These are phyloP conservation scores for Nakazawaea populi DNA, from an alignment of 805 yeast genomes.

Conservation along the genomic window DNA sequence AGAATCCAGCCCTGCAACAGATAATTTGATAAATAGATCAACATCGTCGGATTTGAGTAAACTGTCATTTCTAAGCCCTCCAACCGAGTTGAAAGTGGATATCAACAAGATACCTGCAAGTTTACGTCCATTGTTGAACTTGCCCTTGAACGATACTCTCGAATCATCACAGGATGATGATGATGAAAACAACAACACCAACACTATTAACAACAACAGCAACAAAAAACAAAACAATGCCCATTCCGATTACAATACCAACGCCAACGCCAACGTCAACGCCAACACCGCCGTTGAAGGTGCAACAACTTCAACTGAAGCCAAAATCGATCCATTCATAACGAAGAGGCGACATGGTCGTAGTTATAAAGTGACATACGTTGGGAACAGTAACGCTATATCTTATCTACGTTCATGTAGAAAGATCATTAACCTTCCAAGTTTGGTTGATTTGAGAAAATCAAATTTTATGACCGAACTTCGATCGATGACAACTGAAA, in stretches of 20 bases:
- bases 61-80: slow-evolving; percentile 2
- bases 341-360: background rate
- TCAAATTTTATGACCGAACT: background rate
- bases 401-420: background rate
- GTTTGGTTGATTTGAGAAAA: background rate
- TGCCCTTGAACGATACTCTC: slow-evolving; percentile 7
- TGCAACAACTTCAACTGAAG: background rate
- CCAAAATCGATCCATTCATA: background rate
- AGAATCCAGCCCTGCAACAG: background rate
- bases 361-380: background rate
- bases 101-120: slow-evolving; percentile 10
- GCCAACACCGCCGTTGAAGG: background rate
- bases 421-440: background rate
- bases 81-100: slow-evolving; percentile 11
- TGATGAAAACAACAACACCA: background rate
- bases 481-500: background rate
- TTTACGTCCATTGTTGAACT: slow-evolving; percentile 11
- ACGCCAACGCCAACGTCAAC: too few relatives aligned
- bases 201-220: background rate
- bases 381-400: background rate
- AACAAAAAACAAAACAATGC: too few relatives aligned
- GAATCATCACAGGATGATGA: background rate
- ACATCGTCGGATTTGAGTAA: background rate
- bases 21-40: background rate
- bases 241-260: too few relatives aligned